phyloP scores from a whole-genome alignment of 106 monocot genomes.

The Ottelia alismoides region DNA sequence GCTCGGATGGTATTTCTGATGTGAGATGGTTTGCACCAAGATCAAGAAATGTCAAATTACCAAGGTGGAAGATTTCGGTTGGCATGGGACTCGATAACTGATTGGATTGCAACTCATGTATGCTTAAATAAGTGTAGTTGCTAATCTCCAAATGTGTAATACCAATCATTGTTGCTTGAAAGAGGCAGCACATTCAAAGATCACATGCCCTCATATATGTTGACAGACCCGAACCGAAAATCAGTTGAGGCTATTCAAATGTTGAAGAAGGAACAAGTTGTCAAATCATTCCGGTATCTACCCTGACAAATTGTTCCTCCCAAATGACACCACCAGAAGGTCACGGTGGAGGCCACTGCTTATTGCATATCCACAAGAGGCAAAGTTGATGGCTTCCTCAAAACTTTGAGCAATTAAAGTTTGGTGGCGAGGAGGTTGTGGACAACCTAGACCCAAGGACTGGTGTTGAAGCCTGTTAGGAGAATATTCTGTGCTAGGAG shows the following conservation, averaged over 20 bases:
- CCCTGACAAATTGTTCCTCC: constrained; percentile 55
- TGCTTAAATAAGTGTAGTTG: constrained; percentile 58
- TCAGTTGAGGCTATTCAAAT: constrained; percentile 52
- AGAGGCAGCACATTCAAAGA: constrained; percentile 47
- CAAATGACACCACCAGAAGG: constrained; percentile 58
- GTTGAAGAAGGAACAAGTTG: constrained; percentile 47
- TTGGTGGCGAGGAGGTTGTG: too few species aligned
- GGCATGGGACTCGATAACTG: constrained; percentile 50
- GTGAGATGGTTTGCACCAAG: constrained; percentile 51
- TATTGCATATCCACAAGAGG: too few species aligned
- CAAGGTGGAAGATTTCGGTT: constrained; percentile 29
- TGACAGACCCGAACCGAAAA: constrained; percentile 37
- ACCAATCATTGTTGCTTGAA: constrained; percentile 53
- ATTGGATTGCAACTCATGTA: constrained; percentile 43
- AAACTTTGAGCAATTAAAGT: too few species aligned
- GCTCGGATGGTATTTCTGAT: constrained; percentile 44
- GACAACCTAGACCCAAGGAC: too few species aligned
- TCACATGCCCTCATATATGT: constrained; percentile 60
- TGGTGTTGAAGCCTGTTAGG: too few species aligned
- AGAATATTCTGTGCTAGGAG: too few species aligned
- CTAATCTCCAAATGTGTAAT: constrained; percentile 52
- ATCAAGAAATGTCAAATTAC: constrained; percentile 43
- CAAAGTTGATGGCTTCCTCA: too few species aligned
- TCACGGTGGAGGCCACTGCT: too few species aligned
- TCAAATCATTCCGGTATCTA: constrained; percentile 72